Percentiles rank a stretch among this genome's conserved stretches.
phyloP scores from a whole-genome alignment of 169 alveolate genomes.

The Amoebophrya sp. region DNA sequence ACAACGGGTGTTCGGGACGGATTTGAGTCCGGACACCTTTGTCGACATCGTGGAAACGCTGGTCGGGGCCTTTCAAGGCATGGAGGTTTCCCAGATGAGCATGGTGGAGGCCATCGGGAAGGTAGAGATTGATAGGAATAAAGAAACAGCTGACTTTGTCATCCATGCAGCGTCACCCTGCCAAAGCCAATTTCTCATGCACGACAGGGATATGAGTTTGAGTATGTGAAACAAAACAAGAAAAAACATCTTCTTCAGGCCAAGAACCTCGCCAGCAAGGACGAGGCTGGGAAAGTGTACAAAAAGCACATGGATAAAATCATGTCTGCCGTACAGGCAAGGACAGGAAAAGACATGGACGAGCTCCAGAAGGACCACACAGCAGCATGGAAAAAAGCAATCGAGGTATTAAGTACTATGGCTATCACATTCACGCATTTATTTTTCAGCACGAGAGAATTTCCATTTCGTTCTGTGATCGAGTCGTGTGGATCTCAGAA shows the following conservation, averaged over 20 bases:
- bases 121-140: neutral
- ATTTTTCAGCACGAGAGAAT: too few relatives aligned
- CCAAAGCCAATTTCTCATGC: too few relatives aligned
- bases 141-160: too few relatives aligned
- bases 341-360: neutral
- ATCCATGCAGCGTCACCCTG: too few relatives aligned
- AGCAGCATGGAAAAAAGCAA: neutral
- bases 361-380: neutral
- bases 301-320: neutral
- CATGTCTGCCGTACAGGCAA: neutral
- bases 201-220: too few relatives aligned
- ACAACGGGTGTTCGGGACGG: neutral
- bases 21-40: neutral
- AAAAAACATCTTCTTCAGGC: neutral
- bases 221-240: too few relatives aligned
- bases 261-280: neutral
- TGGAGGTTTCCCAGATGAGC: conserved; percentile 1
- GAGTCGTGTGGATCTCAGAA: too few relatives aligned
- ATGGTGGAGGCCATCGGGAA: conserved; percentile 3
- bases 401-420: neutral
- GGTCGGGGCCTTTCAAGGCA: conserved; percentile 2
- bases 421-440: too few relatives aligned
- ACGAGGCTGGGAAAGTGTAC: neutral
- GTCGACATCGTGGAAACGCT: neutral
- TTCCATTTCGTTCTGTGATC: too few relatives aligned